Base-by-base conservation (phyloP, 2,329 filamentous ascomycete genomes). In the Xylaria sp. region DNA sequence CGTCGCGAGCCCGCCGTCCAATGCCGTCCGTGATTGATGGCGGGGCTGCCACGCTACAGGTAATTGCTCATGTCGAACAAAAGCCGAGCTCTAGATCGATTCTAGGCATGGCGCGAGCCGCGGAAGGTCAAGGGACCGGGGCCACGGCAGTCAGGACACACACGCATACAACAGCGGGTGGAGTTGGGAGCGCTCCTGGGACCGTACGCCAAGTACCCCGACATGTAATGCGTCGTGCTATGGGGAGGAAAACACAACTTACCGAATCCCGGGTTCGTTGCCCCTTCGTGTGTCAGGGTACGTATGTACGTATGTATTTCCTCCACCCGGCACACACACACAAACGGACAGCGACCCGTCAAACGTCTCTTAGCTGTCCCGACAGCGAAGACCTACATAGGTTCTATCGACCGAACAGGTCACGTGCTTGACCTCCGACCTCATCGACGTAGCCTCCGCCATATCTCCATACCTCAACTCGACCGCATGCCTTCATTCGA, bases 341-440 rank as follows among this genome's bases (percentile, higher is more conserved):
- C 57, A 39, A 16, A 48, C 23, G 23, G 16, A 37, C 50, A 39
- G 44, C 51, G 52, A 49, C 51, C 47, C 37, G 39, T 50, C 37
- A 39, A 58, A 16, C 6, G 50, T 44, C 42, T 39, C 13, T 55
- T 47, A 16, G 23, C 46, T 19, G 37, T 16, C 23, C 39, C 37
- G 50, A 4, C 3, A 35, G 44, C 39, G 23, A 30, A 30, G 23
- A 30, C 23, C 23, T 30, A 30, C 18, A 8, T 18, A 56, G 4
- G 39, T 50, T 19, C 23, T 55, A 50, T 35, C 18, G 44, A 52
- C 53, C 46, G 3, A 4, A 16, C 30, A 42, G 44, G 50, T 63
- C 59, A 63, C 59, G 61, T 63, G 61, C 48, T 23, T 39, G 23
- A 53, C 39, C 23, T 13, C 10, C 30, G 50, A 16, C n/a, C 30